phyloP scores from a whole-genome alignment of 306 rosid genomes.

The Pyrus bretschneideri region DNA sequence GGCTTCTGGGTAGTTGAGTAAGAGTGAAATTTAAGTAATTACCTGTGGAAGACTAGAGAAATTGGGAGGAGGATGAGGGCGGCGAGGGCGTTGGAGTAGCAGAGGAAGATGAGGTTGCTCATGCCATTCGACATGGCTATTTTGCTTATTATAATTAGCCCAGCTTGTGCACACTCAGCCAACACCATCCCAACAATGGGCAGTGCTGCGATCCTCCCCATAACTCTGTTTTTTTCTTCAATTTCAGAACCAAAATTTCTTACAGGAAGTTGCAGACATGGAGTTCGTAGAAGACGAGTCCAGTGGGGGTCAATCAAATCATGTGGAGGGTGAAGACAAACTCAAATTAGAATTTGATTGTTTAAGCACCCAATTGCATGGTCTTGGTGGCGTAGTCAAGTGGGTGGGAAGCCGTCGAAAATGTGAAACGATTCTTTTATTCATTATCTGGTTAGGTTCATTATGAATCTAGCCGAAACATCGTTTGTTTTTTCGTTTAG shows the following conservation, averaged over 20 bases:
- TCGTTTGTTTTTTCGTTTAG: neutral
- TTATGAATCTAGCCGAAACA: neutral
- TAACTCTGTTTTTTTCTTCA: neutral
- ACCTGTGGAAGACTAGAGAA: conserved; percentile 51
- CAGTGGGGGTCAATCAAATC: neutral
- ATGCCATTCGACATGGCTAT: conserved; percentile 57
- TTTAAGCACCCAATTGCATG: neutral
- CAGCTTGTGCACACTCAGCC: conserved; percentile 63
- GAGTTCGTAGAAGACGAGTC: neutral
- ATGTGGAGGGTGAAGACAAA: neutral
- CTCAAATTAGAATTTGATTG: neutral
- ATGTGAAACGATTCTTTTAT: neutral
- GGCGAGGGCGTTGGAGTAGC: conserved; percentile 64
- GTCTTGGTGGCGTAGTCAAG: too few relatives aligned
- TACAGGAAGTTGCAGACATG: neutral
- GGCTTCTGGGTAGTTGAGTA: neutral
- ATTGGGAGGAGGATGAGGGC: conserved; percentile 58
- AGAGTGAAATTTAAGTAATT: neutral
- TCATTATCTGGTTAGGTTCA: neutral
- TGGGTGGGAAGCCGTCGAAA: neutral
- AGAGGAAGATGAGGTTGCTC: conserved; percentile 58
- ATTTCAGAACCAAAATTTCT: neutral
- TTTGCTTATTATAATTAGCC: conserved; percentile 62
- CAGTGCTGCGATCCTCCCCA: conserved; percentile 31
- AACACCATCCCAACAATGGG: conserved; percentile 62